Percentiles rank a stretch among this genome's conserved stretches.
These are phyloP conservation scores for Stemphylium beticola DNA, from an alignment of 2,329 filamentous ascomycete genomes.

Conservation along the genomic window DNA sequence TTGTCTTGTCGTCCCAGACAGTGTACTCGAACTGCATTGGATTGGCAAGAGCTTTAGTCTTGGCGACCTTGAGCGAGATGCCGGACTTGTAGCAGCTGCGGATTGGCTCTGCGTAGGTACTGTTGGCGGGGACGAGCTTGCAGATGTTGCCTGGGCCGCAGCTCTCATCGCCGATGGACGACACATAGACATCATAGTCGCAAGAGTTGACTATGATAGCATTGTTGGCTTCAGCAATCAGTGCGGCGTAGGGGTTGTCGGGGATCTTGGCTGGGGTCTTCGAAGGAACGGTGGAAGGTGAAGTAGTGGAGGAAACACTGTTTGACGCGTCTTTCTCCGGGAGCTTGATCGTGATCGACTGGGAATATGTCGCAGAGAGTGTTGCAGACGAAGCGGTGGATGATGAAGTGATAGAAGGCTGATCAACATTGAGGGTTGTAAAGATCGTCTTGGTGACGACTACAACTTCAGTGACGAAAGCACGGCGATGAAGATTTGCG, in stretches of 20 bases:
- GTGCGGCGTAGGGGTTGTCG: constrained; percentile 6
- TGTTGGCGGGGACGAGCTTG: constrained; percentile 8
- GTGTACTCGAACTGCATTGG: constrained; percentile 27
- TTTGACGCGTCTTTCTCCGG: background rate
- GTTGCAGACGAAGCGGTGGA: too few relatives aligned
- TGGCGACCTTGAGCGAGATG: constrained; percentile 20
- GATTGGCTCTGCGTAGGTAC: constrained; percentile 11
- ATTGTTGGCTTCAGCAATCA: constrained; percentile 6
- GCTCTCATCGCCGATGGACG: constrained; percentile 14
- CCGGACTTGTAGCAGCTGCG: constrained; percentile 12
- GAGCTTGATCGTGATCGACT: background rate
- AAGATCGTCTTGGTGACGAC: constrained; percentile 18
- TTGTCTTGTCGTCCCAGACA: constrained; percentile 10
- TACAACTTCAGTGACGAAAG: constrained; percentile 5
- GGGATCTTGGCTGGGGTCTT: background rate
- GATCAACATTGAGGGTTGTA: constrained; percentile 7
- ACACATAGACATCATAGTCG: constrained; percentile 22
- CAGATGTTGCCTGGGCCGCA: constrained; percentile 1
- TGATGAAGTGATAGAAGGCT: background rate
- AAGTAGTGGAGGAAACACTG: background rate
- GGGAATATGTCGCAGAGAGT: background rate
- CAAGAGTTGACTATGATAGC: constrained; percentile 28
- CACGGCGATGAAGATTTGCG: constrained; percentile 2
- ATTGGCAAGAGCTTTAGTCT: background rate
- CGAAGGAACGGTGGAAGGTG: background rate